Conservation (phyloP, 352 stramenopile genomes). For the Blastocystis sp. region DNA sequence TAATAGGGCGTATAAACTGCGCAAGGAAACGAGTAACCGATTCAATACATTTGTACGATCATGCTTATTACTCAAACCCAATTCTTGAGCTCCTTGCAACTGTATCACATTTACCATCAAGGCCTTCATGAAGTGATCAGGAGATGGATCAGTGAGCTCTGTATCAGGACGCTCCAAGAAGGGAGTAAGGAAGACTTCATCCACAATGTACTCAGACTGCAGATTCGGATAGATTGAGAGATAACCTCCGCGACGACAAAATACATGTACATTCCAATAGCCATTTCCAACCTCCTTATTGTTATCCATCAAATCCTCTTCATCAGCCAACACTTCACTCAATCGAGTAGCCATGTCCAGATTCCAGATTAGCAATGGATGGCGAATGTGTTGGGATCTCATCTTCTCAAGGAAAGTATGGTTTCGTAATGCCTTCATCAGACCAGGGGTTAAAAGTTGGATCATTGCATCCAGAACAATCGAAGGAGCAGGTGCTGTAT, state of each 20-base stretch:
- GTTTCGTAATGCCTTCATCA: slow-evolving; percentile 6
- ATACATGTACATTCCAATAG: slow-evolving; percentile 4
- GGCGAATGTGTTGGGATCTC: neutral
- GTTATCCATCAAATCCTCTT: neutral
- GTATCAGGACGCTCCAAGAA: slow-evolving; percentile 10
- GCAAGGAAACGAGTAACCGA: neutral
- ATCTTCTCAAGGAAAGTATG: neutral
- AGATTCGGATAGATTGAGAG: slow-evolving; percentile 30
- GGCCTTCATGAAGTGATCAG: slow-evolving; percentile 33
- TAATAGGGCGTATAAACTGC: neutral
- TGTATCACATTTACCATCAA: slow-evolving; percentile 6
- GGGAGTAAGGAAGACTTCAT: slow-evolving; percentile 45
- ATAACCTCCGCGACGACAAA: neutral
- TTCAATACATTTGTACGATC: neutral
- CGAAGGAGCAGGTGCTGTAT: neutral
- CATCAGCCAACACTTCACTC: neutral
- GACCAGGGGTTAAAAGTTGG: slow-evolving; percentile 15
- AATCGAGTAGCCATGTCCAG: neutral
- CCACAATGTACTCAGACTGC: neutral
- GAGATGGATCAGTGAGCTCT: slow-evolving; percentile 3
- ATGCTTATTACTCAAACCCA: neutral
- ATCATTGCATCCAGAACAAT: neutral
- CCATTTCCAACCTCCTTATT: neutral
- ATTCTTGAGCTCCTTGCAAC: neutral
- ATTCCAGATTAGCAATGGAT: slow-evolving; percentile 35